phyloP scores from a whole-genome alignment of 2,329 filamentous ascomycete species.

The Colletotrichum costaricense region DNA sequence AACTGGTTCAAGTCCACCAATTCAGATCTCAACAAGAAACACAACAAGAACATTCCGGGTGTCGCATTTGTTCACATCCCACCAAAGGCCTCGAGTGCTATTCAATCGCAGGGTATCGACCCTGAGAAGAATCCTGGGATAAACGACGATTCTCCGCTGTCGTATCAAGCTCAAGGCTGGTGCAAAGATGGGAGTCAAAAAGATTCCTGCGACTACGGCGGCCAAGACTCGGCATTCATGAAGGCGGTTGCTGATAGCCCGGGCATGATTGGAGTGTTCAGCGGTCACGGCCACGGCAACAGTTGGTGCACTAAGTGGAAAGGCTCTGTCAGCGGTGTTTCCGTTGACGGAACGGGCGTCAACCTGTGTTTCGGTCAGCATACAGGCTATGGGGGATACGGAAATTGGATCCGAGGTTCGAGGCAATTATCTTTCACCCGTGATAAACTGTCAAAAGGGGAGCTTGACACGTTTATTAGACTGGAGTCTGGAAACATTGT shows the following conservation, averaged over 20 bases:
- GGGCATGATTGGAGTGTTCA: constrained; percentile 69
- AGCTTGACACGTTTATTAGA: constrained; percentile 70
- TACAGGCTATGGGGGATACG: constrained; percentile 78
- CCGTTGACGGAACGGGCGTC: constrained; percentile 55
- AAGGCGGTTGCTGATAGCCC: constrained; percentile 64
- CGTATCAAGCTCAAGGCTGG: constrained; percentile 57
- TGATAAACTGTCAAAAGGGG: constrained; percentile 49
- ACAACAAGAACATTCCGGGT: constrained; percentile 53
- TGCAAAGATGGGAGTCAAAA: constrained; percentile 52
- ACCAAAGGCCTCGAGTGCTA: constrained; percentile 52
- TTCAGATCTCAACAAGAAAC: constrained; percentile 42
- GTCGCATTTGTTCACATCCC: constrained; percentile 63
- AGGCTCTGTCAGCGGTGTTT: constrained; percentile 47
- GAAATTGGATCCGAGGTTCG: constrained; percentile 70
- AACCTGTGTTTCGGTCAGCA: constrained; percentile 72
- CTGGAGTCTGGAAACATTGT: constrained; percentile 66
- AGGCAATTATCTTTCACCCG: constrained; percentile 65
- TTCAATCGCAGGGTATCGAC: constrained; percentile 52
- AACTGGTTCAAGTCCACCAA: constrained; percentile 55
- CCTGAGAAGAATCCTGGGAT: constrained; percentile 54
- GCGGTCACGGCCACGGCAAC: constrained; percentile 75
- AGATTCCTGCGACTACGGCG: constrained; percentile 54
- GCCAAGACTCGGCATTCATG: constrained; percentile 72
- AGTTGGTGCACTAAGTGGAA: constrained; percentile 68
- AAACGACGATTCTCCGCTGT: constrained; percentile 53